A percentile compares a stretch with the other conserved stretches of the same genome.
phyloP scores from a whole-genome alignment of 148 eudicot species.

The Agrostemma githago region DNA sequence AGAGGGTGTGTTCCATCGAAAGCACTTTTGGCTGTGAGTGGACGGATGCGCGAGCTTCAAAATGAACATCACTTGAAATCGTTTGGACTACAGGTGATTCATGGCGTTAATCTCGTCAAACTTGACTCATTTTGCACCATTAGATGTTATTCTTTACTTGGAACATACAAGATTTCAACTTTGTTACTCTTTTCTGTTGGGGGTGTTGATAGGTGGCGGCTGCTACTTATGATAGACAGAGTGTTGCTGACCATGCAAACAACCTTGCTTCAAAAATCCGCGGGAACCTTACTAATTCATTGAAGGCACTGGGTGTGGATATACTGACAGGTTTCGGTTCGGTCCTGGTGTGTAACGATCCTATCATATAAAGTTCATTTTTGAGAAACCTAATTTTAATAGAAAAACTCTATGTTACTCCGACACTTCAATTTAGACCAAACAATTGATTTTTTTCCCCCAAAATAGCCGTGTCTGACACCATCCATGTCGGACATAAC shows the following conservation, averaged over 20 bases:
- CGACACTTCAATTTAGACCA: no score
- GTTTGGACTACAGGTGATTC: conserved; percentile 87
- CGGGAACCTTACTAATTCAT: conserved; percentile 73
- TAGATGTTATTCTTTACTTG: neutral
- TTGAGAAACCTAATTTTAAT: neutral
- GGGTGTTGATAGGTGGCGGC: conserved; percentile 70
- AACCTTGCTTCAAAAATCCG: conserved; percentile 92
- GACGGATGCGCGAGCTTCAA: conserved; percentile 98
- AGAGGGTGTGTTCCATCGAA: conserved; percentile 99
- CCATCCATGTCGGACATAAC: no score
- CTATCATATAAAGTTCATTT: conserved; percentile 10
- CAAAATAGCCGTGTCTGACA: no score
- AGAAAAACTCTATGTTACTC: neutral
- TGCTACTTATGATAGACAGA: conserved; percentile 94
- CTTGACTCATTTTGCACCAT: neutral
- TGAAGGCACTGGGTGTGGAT: conserved; percentile 93
- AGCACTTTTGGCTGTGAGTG: conserved; percentile 98
- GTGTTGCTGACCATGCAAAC: conserved; percentile 94
- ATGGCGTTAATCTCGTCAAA: neutral
- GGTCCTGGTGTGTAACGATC: conserved; percentile 53
- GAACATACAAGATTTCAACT: neutral
- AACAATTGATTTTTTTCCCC: no score
- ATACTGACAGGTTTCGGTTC: conserved; percentile 92
- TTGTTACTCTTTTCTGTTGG: conserved; percentile 8
- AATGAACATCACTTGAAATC: conserved; percentile 95